These are phyloP conservation scores for Leishmania tarentolae DNA, from an alignment of 208 protist genomes.

Conservation along the genomic window DNA sequence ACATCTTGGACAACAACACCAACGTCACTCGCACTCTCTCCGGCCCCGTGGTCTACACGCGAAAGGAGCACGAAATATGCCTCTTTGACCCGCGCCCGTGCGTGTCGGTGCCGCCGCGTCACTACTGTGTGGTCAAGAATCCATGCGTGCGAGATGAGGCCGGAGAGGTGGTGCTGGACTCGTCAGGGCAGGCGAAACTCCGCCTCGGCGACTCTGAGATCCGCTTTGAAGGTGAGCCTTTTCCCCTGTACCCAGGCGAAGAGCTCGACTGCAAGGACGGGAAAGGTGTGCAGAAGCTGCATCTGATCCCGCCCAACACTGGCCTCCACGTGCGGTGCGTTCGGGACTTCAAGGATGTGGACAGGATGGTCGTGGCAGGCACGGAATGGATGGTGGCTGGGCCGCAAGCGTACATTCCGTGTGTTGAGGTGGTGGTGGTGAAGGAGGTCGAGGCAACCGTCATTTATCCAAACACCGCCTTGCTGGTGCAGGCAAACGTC, in stretches of 20 bases:
- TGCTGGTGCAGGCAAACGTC: constrained; percentile 77
- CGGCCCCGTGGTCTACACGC: constrained; percentile 93
- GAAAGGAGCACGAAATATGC: constrained; percentile 91
- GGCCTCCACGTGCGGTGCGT: constrained; percentile 87
- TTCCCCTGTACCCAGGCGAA: constrained; percentile 94
- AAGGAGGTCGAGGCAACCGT: constrained; percentile 63
- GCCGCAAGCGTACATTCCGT: constrained; percentile 91
- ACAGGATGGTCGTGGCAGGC: constrained; percentile 58
- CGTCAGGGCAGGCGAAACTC: constrained; percentile 79
- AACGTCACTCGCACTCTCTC: constrained; percentile 81
- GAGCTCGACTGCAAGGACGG: constrained; percentile 37
- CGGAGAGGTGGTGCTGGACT: constrained; percentile 49
- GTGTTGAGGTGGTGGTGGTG: constrained; percentile 83
- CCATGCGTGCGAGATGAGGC: constrained; percentile 53
- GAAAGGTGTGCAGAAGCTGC: constrained; percentile 62
- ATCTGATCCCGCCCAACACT: constrained; percentile 74
- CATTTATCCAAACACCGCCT: constrained; percentile 85
- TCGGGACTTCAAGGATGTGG: constrained; percentile 60
- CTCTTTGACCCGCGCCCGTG: constrained; percentile 85
- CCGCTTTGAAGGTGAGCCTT: constrained; percentile 88
- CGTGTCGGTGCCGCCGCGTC: constrained; percentile 63
- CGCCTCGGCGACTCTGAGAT: constrained; percentile 93
- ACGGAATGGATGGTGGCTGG: constrained; percentile 93
- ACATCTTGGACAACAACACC: constrained; percentile 95
- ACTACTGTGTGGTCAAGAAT: constrained; percentile 79